Conservation (phyloP, 2,329 filamentous ascomycete species). For the Raffaelea deltoideospora region DNA sequence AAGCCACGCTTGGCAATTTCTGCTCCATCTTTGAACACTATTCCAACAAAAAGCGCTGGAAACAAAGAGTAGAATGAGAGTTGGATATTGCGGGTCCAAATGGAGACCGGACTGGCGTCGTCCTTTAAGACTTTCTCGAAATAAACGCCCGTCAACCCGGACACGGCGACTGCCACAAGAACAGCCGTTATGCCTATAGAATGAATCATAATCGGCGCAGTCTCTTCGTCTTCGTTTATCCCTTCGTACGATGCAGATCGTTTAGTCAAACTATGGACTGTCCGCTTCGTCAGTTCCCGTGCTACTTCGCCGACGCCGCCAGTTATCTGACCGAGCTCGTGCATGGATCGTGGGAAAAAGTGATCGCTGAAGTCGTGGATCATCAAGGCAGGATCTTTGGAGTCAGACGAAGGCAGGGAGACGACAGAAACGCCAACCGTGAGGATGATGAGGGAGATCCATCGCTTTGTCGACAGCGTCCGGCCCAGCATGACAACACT, state of each 20-base stretch:
- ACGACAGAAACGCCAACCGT: conserved; percentile 74
- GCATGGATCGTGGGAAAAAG: conserved; percentile 65
- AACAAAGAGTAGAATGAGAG: conserved; percentile 89
- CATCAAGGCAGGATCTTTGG: conserved; percentile 40
- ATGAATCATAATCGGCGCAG: conserved; percentile 50
- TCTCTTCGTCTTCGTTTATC: conserved; percentile 51
- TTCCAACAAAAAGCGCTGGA: conserved; percentile 71
- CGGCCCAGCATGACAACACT: conserved; percentile 64
- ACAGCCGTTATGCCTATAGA: conserved; percentile 68
- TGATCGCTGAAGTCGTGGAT: conserved; percentile 48
- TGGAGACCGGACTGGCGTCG: conserved; percentile 54
- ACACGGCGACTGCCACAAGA: conserved; percentile 61
- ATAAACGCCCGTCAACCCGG: conserved; percentile 72
- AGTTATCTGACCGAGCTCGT: conserved; percentile 55
- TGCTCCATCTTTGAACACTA: conserved; percentile 74
- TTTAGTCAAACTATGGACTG: conserved; percentile 32
- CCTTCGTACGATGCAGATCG: conserved; percentile 84
- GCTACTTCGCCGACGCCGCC: conserved; percentile 34
- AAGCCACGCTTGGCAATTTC: conserved; percentile 75
- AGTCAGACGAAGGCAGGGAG: conserved; percentile 52
- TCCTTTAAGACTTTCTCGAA: conserved; percentile 90
- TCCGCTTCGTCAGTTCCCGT: conserved; percentile 32
- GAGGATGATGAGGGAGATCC: conserved; percentile 65
- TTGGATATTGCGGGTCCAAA: conserved; percentile 94
- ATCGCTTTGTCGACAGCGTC: conserved; percentile 56